Evolutionary conservation across 2,329 filamentous ascomycete species (phyloP), one percentile per base, ranked within the genome.

Genomic region (Neurospora sp.): DNA sequence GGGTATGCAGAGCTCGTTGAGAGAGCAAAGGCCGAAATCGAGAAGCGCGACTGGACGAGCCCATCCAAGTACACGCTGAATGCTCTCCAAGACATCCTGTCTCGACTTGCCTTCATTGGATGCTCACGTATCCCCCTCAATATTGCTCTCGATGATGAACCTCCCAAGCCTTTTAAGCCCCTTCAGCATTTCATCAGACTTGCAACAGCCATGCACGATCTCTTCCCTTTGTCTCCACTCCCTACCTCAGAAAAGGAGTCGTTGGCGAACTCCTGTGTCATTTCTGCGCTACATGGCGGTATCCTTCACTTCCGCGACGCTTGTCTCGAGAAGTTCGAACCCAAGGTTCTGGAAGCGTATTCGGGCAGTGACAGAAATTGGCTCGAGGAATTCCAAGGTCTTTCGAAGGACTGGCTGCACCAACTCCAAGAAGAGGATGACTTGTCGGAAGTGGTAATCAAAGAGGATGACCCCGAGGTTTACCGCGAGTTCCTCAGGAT

Each of bases 71-170:
- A 75, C 38, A 74, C 74, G 1, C 67, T 77, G 0, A 66, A 70
- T 11, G 73, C 74, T 13, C 74, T 82, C 9, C 74, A 75, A n/a
- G 76, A 79, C 38, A 77, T 85, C 2, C 78, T 84, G 4, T 79
- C 80, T 10, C 79, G 83, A 1, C 73, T 88, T 2, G 83, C 83
- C 3, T 84, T 82, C 69, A 79, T 87, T 67, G 83, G 84, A 38
- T 86, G 84, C 74, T 85, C 84, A 1, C 78, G 81, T 52, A 71
- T 81, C 0, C 79, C 80, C 1, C 73, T 84, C n/a, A 70, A 76
- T 15, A 80, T 74, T 43, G 43, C 68, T 2, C 23, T 62, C 10
- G 70, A 73, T 7, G 43, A 62, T 3, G 40, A 68, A 3, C 40
- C 70, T 1, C 33, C 52, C 42, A 67, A 62, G 28, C 40, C 69